Percentiles rank a stretch among this genome's conserved stretches.
These are phyloP conservation scores for Cadophora gregata DNA, from an alignment of 2,329 filamentous ascomycete species.

Conservation along the genomic window DNA sequence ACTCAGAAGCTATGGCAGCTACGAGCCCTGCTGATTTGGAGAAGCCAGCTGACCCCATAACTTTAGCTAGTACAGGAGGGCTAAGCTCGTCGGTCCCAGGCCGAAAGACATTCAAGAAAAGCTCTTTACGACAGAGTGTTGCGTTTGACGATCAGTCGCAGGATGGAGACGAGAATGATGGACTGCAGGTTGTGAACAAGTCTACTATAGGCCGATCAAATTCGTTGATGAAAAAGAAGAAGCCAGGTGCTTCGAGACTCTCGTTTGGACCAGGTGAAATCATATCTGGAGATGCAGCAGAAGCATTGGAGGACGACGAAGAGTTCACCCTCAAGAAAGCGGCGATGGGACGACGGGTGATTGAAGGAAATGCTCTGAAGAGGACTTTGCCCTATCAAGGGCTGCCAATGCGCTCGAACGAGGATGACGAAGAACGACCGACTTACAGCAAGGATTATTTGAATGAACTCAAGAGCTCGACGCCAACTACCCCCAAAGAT, in stretches of 20 bases:
- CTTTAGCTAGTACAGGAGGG: conserved; percentile 29
- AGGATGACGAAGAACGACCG: conserved; percentile 72
- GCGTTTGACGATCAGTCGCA: conserved; percentile 47
- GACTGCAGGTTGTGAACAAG: conserved; percentile 39
- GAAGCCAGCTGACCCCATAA: conserved; percentile 37
- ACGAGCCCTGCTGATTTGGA: conserved; percentile 40
- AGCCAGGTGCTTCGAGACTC: conserved; percentile 63
- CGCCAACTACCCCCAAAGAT: conserved; percentile 79
- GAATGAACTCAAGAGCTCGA: conserved; percentile 83
- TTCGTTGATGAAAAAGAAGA: conserved; percentile 71
- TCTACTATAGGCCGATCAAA: conserved; percentile 54
- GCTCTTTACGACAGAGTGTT: conserved; percentile 62
- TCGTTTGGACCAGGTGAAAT: conserved; percentile 74
- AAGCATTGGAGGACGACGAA: conserved; percentile 56
- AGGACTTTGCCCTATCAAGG: conserved; percentile 51
- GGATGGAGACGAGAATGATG: conserved; percentile 39
- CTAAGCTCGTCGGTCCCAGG: conserved; percentile 47
- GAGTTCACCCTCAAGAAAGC: conserved; percentile 67
- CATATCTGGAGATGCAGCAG: conserved; percentile 59
- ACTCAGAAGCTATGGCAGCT: conserved; percentile 26
- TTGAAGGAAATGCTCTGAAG: conserved; percentile 71
- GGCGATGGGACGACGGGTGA: conserved; percentile 65
- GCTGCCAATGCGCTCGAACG: conserved; percentile 42
- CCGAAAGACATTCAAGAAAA: conserved; percentile 63
- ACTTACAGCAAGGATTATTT: conserved; percentile 88